phyloP scores from a whole-genome alignment of 2,329 filamentous ascomycete genomes.

The Diaporthe longicolla region DNA sequence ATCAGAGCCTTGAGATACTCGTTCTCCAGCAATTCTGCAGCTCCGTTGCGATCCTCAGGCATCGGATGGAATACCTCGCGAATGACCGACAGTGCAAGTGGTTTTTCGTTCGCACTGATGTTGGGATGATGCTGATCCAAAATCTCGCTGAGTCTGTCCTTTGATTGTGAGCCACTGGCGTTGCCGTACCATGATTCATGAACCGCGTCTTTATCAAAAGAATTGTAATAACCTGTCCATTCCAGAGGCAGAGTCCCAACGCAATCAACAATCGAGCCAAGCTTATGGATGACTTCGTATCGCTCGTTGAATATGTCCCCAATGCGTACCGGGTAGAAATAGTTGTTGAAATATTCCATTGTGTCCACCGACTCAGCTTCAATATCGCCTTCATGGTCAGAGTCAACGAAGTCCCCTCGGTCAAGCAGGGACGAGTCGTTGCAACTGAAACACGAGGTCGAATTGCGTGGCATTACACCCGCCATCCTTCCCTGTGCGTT shows the following conservation, averaged over 20 bases:
- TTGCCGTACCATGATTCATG: constrained; percentile 5
- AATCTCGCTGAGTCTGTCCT: neutral
- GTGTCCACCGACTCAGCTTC: constrained; percentile 16
- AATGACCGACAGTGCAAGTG: constrained; percentile 9
- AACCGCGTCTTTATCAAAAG: neutral
- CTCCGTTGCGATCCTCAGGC: neutral
- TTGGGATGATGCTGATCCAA: constrained; percentile 26
- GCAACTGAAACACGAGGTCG: neutral
- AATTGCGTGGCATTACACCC: neutral
- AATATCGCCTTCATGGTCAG: constrained; percentile 4
- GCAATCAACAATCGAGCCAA: neutral
- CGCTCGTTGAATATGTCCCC: neutral
- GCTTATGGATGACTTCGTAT: constrained; percentile 5
- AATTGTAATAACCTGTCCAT: neutral
- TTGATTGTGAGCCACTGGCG: neutral
- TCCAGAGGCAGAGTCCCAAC: neutral
- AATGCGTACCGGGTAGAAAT: constrained; percentile 8
- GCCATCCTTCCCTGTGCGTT: neutral
- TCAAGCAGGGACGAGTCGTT: neutral
- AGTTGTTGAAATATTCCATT: neutral
- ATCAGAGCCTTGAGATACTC: constrained; percentile 23
- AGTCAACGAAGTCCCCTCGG: neutral
- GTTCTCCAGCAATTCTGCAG: constrained; percentile 5
- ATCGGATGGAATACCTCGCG: neutral
- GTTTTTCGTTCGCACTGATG: neutral